Evolutionary conservation across 768 basidiomycete species (phyloP), one percentile per base, ranked within the genome.

Genomic region (Panellus pusillus): DNA sequence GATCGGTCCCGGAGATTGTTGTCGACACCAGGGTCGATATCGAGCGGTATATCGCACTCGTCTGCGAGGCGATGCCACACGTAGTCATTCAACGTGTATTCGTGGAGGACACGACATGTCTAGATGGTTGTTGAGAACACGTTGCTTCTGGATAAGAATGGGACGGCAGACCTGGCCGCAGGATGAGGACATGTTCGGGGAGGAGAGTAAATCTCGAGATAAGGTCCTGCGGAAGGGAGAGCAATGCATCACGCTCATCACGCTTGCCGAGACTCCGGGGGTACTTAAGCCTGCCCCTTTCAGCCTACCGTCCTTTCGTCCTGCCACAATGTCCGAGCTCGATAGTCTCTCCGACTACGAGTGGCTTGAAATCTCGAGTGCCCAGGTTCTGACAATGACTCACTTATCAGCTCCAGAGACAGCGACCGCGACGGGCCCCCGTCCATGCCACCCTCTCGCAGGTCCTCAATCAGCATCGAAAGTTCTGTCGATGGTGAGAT

Each of bases 301-400:
- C 27, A 13, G 14, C 24, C 6, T 24, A 45, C 39, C 17, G 4
- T 29, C 45, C 32, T 17, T 38, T 28, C 12, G 12, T 15, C 71
- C 55, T 35, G 14, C 74, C 50, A 65, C 65, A 57, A 74, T 81
- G 68, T 81, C 85, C 62, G 88, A 89, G 66, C 66, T 77, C 60
- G 87, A 87, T 66, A 80, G 69, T 57, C 68, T 82, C 57, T 91
- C 88, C 36, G 89, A 91, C 73, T 89, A 86, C 28, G 89, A 91
- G 69, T 91, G 89, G 89, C 84, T 89, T 64, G 89, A 91, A 63
- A 79, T 91, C 61, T 73, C 86, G 28, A 84, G 82, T 64, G 82
- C 79, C 66, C 81, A 80, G 61, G 82, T 50, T 87, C 86, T 32
- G 87, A 86, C 64, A 82, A 81, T 67, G 86, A 87, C 64, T 69